Base-by-base conservation (phyloP, 768 basidiomycete genomes). In the Mycena polygramma region DNA sequence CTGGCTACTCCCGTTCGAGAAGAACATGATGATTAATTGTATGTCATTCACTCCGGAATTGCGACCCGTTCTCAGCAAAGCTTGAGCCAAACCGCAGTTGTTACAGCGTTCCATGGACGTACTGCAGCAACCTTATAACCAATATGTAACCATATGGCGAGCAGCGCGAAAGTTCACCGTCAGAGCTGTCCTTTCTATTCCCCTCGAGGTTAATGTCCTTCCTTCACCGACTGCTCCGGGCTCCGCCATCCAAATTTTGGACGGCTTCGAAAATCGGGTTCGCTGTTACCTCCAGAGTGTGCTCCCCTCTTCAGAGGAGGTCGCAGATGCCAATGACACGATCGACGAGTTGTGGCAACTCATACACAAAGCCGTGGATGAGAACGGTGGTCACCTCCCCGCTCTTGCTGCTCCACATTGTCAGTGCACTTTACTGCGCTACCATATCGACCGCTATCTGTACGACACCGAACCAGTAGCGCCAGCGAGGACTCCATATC, bases 111-210 rank as follows among this genome's bases (percentile, higher is more conserved):
- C 52, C 36, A 4, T 60, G 51, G 58, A 67, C 22, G 54, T 60
- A 67, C 52, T 67, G 24, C 57, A 53, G 51, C 60, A 59, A n/a
- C 66, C 66, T 45, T 67, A 62, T 45, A 55, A 39, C 30, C 67
- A 68, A 68, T 68, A 57, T 22, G 36, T 57, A 45, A 39, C 62
- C 43, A 61, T 68, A 51, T 53, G 59, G 45, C 53, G 60, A 60
- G 67, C 59, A 43, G 49, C 24, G 54, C 59, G 53, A 30, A 68
- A 68, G 37, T 52, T 53, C 55, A 62, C 57, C 59, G 57, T 68
- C 67, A 59, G 59, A 35, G 22, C 19, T 41, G 53, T 46, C 52
- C 60, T 61, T 39, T 68, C 67, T 48, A 55, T 68, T 19, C 60
- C 67, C 22, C 67, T 67, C 66, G 39, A 43, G 20, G 54, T 68